Percentiles rank a stretch among this genome's conserved stretches.
Evolutionary conservation across 2,329 filamentous ascomycete species (phyloP).

Genomic region (Herpotrichia juniperi): DNA sequence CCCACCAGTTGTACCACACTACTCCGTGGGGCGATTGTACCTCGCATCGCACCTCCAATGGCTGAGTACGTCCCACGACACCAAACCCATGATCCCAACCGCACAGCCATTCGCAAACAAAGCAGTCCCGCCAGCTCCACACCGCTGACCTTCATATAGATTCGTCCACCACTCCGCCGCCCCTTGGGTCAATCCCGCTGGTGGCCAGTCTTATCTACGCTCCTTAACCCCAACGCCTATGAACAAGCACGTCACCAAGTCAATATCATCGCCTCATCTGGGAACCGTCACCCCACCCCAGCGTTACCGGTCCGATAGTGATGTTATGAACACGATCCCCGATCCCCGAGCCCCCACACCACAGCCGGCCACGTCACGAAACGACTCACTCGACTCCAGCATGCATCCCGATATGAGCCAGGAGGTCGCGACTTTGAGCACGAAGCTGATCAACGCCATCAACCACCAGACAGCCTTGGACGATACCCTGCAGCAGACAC

Average conservation of each 20-base stretch:
- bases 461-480: slow-evolving; percentile 94
- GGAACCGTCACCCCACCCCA: slow-evolving; percentile 27
- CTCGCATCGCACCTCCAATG: slow-evolving; percentile 20
- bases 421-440: slow-evolving; percentile 89
- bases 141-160: slow-evolving; percentile 15
- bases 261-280: slow-evolving; percentile 45
- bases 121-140: background rate
- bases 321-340: slow-evolving; percentile 72
- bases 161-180: slow-evolving; percentile 41
- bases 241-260: slow-evolving; percentile 45
- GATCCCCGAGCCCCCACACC: slow-evolving; percentile 55
- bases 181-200: slow-evolving; percentile 39
- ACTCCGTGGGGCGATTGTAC: too few species aligned
- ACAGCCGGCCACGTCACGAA: slow-evolving; percentile 35
- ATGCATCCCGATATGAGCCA: slow-evolving; percentile 66
- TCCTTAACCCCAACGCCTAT: slow-evolving; percentile 40
- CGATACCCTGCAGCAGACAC: slow-evolving; percentile 80
- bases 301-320: slow-evolving; percentile 50
- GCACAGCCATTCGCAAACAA: slow-evolving; percentile 1
- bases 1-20: too few species aligned
- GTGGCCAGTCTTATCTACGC: slow-evolving; percentile 30
- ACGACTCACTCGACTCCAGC: slow-evolving; percentile 55
- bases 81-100: background rate
- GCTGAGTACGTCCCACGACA: slow-evolving; percentile 33
- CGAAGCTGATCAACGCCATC: slow-evolving; percentile 95